A percentile compares a stretch with the other conserved stretches of the same genome.
phyloP scores from a whole-genome alignment of 2,329 filamentous ascomycete species.

The Neofusicoccum kwambonambiense region DNA sequence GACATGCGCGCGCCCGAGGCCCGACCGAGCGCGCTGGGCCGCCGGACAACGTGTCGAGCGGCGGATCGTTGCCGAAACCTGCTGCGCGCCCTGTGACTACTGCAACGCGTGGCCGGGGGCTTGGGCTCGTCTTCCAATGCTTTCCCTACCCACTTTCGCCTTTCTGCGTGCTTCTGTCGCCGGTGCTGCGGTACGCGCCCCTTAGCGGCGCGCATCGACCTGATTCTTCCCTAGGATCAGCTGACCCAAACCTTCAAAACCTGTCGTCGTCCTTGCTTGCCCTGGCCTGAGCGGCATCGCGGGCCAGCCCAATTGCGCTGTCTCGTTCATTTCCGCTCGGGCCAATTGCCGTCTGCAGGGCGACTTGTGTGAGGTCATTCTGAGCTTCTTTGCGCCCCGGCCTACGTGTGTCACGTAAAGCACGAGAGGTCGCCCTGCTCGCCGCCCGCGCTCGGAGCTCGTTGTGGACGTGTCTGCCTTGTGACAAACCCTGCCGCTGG shows the following conservation, averaged over 20 bases:
- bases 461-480: slow-evolving; percentile 4
- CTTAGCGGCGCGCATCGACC: not conserved
- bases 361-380: not conserved
- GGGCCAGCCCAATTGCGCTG: not conserved
- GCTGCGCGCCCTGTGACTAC: not conserved
- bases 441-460: not conserved
- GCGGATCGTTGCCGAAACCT: slow-evolving; percentile 11
- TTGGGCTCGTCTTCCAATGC: not conserved
- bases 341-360: not conserved
- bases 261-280: slow-evolving; percentile 6
- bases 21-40: not conserved
- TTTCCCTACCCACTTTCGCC: not conserved
- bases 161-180: not conserved
- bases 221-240: slow-evolving; percentile 1
- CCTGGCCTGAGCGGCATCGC: not conserved
- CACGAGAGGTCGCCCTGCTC: not conserved
- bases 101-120: not conserved
- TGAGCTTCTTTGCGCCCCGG: not conserved
- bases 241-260: not conserved
- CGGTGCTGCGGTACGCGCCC: not conserved
- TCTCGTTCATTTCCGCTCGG: slow-evolving; percentile 4
- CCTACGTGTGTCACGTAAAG: slow-evolving; percentile 2
- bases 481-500: not conserved
- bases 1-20: not conserved
- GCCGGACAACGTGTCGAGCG: not conserved